These are phyloP conservation scores for Aspergillus pseudonomiae DNA, from an alignment of 2,329 filamentous ascomycete species.

Conservation along the genomic window DNA sequence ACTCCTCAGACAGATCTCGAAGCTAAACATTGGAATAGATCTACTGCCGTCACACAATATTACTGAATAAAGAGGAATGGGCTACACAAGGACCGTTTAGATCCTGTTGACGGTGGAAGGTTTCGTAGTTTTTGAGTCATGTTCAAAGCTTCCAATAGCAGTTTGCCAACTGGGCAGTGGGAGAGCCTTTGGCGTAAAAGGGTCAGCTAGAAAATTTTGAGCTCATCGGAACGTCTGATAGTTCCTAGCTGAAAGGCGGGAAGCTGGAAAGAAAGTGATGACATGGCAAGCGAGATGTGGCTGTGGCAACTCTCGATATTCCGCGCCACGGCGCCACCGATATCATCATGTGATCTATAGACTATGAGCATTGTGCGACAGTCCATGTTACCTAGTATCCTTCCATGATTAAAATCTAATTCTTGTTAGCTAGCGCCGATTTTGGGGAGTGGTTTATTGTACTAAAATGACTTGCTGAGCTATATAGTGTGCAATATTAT, in stretches of 20 bases:
- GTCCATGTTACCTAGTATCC: too few species aligned
- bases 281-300: slow-evolving; percentile 15
- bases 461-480: too few species aligned
- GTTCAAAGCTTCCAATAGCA: background rate
- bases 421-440: too few species aligned
- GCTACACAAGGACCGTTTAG: too few species aligned
- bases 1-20: background rate
- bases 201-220: background rate
- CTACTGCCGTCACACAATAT: background rate
- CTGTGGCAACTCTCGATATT: slow-evolving; percentile 19
- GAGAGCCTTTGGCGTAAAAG: background rate
- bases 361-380: background rate
- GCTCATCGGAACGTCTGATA: slow-evolving; percentile 15
- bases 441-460: too few species aligned
- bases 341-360: slow-evolving; percentile 2
- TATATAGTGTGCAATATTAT: too few species aligned
- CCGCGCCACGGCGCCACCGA: slow-evolving; percentile 16
- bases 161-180: background rate
- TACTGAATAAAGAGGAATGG: background rate
- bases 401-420: too few species aligned
- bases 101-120: background rate
- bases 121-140: background rate
- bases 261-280: slow-evolving; percentile 5
- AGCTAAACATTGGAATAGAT: background rate
- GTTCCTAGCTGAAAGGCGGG: slow-evolving; percentile 20